These are phyloP conservation scores for Chaetomium tenue DNA, from an alignment of 495 filamentous ascomycete species.

Conservation along the genomic window DNA sequence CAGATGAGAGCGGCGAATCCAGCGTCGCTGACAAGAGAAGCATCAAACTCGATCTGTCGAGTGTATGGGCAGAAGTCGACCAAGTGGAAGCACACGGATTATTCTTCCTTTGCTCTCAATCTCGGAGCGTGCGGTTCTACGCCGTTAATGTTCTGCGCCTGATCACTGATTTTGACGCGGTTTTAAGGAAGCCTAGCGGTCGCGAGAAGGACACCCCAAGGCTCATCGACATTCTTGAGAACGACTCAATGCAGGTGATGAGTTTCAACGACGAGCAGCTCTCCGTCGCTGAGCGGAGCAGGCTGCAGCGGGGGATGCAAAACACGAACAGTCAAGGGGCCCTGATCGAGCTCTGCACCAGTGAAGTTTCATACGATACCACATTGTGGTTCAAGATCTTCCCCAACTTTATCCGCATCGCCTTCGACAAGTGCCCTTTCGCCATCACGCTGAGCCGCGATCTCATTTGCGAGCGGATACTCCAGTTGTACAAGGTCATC, in stretches of 20 bases:
- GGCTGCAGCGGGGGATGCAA: constrained; percentile 85
- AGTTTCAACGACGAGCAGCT: constrained; percentile 90
- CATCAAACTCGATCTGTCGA: constrained; percentile 80
- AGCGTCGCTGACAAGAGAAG: constrained; percentile 56
- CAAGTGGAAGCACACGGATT: constrained; percentile 95
- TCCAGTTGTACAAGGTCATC: constrained; percentile 88
- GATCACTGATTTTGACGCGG: constrained; percentile 90
- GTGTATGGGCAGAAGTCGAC: constrained; percentile 86
- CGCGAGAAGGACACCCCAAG: constrained; percentile 60
- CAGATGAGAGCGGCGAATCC: constrained; percentile 60
- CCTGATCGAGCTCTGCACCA: constrained; percentile 89
- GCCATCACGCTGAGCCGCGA: constrained; percentile 87
- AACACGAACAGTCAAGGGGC: constrained; percentile 81
- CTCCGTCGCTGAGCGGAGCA: constrained; percentile 86
- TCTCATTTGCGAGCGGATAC: constrained; percentile 82
- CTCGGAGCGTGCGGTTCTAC: constrained; percentile 79
- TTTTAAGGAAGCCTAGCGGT: constrained; percentile 63
- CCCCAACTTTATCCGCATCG: constrained; percentile 88
- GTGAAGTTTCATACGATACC: constrained; percentile 90
- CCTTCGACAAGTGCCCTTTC: constrained; percentile 85
- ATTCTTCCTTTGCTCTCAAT: constrained; percentile 98
- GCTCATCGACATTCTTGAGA: constrained; percentile 88
- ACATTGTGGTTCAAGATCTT: constrained; percentile 98
- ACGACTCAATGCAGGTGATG: constrained; percentile 83
- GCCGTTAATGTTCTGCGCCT: constrained; percentile 89